Conservation (phyloP, 345 rosid genomes). For the Geranium brycei region DNA sequence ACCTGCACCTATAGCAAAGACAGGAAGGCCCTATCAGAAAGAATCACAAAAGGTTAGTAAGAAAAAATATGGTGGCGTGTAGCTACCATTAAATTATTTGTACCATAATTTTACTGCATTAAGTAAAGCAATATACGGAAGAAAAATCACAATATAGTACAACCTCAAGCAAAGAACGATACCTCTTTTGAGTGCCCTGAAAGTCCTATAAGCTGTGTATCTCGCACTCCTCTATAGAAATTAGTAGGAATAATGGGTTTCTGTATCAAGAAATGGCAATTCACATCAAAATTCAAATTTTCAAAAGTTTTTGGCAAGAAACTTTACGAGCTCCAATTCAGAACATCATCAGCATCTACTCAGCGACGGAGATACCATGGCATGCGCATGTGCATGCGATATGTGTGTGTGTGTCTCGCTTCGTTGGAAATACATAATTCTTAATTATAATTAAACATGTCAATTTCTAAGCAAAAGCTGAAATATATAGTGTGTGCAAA, state of each 20-base stretch:
- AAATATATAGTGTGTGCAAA: no score
- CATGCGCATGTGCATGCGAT: no score
- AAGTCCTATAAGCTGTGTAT: constrained; percentile 87
- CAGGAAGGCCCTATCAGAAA: constrained; percentile 68
- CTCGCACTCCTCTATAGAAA: constrained; percentile 57
- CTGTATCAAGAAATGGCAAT: constrained; percentile 24
- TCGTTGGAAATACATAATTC: no score
- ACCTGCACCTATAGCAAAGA: constrained; percentile 71
- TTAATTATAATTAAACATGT: no score
- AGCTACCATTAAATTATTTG: neutral
- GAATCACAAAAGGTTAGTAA: neutral
- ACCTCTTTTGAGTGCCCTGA: constrained; percentile 95
- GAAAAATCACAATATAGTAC: neutral
- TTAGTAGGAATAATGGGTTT: constrained; percentile 78
- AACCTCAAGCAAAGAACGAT: constrained; percentile 9
- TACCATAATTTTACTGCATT: neutral
- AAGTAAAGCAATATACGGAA: neutral
- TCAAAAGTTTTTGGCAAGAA: neutral
- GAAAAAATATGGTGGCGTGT: constrained; percentile 1
- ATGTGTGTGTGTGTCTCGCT: no score
- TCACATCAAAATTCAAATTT: neutral
- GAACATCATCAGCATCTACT: no score
- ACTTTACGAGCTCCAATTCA: neutral
- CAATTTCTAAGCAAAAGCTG: no score
- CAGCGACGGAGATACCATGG: no score